Conservation (phyloP, 1,284 basidiomycete species). For the Trichosporon ovoides region DNA sequence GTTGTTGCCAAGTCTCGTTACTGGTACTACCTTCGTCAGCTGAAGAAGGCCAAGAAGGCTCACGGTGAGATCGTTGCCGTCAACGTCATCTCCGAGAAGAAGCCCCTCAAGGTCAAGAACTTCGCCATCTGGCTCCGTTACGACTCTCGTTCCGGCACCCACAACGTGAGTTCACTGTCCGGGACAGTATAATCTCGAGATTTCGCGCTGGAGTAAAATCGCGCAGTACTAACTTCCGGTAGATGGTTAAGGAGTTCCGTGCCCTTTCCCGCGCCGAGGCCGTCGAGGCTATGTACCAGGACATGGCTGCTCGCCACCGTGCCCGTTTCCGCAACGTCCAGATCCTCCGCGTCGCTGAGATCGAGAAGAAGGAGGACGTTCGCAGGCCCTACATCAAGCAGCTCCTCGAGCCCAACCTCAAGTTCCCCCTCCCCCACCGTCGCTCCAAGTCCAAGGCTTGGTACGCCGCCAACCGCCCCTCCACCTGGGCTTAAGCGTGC, state of each 20-base stretch:
- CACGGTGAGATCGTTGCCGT: constrained; percentile 98
- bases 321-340: constrained; percentile 95
- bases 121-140: constrained; percentile 99
- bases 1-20: constrained; percentile 97
- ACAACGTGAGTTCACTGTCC: constrained; percentile 58
- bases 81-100: constrained; percentile 94
- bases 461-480: constrained; percentile 51
- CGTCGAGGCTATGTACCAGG: constrained; percentile 96
- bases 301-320: constrained; percentile 99
- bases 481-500: constrained; percentile 44
- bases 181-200: too few relatives aligned
- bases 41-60: constrained; percentile 99
- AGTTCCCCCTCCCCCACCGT: constrained; percentile 97
- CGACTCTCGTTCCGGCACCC: constrained; percentile 94
- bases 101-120: constrained; percentile 98
- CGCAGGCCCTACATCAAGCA: constrained; percentile 93
- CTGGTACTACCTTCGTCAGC: constrained; percentile 99
- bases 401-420: constrained; percentile 80
- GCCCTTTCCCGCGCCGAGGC: constrained; percentile 91
- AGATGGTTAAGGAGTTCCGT: constrained; percentile 83
- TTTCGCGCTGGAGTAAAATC: neutral
- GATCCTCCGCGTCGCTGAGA: constrained; percentile 56
- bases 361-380: constrained; percentile 86
- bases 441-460: constrained; percentile 50
- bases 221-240: constrained; percentile 12